Percentiles rank a stretch among this genome's conserved stretches.
These are phyloP conservation scores for Eimeria necatrix DNA, from an alignment of 169 alveolate genomes.

Conservation along the genomic window DNA sequence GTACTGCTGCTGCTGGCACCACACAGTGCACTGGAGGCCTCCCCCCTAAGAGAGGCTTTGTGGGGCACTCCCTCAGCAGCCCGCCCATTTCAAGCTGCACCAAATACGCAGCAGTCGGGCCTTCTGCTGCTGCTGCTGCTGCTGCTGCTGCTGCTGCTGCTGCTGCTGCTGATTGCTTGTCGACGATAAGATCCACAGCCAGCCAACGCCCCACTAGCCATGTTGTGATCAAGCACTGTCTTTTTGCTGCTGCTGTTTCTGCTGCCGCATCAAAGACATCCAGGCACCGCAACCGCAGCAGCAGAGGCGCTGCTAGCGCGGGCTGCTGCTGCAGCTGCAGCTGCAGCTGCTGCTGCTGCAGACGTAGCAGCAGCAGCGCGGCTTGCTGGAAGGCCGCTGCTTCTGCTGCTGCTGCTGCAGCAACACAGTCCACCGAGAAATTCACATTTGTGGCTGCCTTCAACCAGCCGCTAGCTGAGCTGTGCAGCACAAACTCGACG, in stretches of 20 bases:
- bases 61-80: not conserved
- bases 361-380: slow-evolving; percentile 61
- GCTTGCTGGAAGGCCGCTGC: slow-evolving; percentile 63
- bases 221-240: slow-evolving; percentile 19
- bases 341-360: slow-evolving; percentile 52
- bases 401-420: slow-evolving; percentile 66
- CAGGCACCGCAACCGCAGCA: slow-evolving; percentile 63
- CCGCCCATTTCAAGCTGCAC: slow-evolving; percentile 21
- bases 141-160: slow-evolving; percentile 18
- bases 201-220: slow-evolving; percentile 51
- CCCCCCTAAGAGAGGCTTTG: not conserved
- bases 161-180: not conserved
- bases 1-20: slow-evolving; percentile 53
- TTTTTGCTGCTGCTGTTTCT: slow-evolving; percentile 39
- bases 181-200: not conserved
- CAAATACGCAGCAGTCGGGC: not conserved
- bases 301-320: slow-evolving; percentile 16
- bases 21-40: slow-evolving; percentile 6
- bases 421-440: slow-evolving; percentile 28
- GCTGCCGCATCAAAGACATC: slow-evolving; percentile 34
- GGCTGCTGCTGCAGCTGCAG: slow-evolving; percentile 41
- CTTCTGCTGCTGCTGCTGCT: slow-evolving; percentile 52
- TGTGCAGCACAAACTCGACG: slow-evolving; percentile 47
- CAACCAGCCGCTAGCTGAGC: slow-evolving; percentile 2
- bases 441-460: slow-evolving; percentile 8